These are phyloP conservation scores for Phytophthora kernoviae DNA, from an alignment of 352 stramenopile genomes.

Conservation along the genomic window DNA sequence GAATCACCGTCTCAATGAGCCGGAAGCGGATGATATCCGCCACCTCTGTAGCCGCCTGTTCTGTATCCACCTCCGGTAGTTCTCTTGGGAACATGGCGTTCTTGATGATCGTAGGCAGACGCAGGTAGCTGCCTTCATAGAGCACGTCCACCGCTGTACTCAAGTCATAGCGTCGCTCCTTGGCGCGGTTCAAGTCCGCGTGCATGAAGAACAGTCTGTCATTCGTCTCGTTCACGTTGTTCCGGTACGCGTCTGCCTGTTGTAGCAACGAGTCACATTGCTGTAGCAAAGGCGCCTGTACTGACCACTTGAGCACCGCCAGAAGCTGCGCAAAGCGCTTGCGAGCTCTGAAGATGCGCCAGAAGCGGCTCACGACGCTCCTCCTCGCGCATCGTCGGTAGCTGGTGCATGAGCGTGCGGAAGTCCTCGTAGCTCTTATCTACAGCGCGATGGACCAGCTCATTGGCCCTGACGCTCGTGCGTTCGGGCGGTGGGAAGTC, in stretches of 20 bases:
- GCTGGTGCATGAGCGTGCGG: slow-evolving; percentile 68
- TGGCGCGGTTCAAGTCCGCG: slow-evolving; percentile 77
- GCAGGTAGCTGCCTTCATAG: slow-evolving; percentile 75
- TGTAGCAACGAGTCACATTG: slow-evolving; percentile 71
- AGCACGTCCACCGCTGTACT: slow-evolving; percentile 84
- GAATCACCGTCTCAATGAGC: slow-evolving; percentile 82
- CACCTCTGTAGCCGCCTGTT: slow-evolving; percentile 59
- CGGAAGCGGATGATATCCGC: slow-evolving; percentile 85
- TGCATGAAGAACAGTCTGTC: slow-evolving; percentile 89
- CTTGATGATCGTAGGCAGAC: slow-evolving; percentile 75
- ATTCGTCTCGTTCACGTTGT: slow-evolving; percentile 85
- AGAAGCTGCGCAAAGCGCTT: slow-evolving; percentile 81
- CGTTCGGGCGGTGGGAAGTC: slow-evolving; percentile 70
- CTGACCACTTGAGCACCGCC: slow-evolving; percentile 86
- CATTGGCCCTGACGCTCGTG: slow-evolving; percentile 70
- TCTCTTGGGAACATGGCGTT: slow-evolving; percentile 74
- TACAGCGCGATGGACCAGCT: slow-evolving; percentile 79
- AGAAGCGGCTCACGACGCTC: slow-evolving; percentile 77
- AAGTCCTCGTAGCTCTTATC: slow-evolving; percentile 88
- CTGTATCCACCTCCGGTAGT: slow-evolving; percentile 65
- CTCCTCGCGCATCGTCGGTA: slow-evolving; percentile 71
- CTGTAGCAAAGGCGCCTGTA: slow-evolving; percentile 77
- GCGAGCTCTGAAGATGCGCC: slow-evolving; percentile 60
- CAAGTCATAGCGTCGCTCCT: slow-evolving; percentile 82
- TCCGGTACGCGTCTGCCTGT: slow-evolving; percentile 65